Evolutionary conservation across 2,329 filamentous ascomycete species (phyloP), one percentile per base, ranked within the genome.

Genomic region (Neoscytalidium dimidiatum): DNA sequence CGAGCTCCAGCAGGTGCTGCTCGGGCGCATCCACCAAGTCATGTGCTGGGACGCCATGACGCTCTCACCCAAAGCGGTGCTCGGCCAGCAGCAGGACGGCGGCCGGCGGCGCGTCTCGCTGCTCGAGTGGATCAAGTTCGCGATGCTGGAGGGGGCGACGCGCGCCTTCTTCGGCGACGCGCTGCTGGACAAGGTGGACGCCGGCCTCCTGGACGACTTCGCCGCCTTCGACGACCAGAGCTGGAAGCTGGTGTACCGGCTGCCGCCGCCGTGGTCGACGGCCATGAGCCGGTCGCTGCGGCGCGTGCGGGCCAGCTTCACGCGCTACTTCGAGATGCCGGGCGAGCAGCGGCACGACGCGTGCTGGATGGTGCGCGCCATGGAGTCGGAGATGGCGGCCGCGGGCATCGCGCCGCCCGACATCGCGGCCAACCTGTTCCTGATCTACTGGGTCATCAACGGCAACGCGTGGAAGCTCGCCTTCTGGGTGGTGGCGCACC

Each of bases 401-500:
- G 52, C 52, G 5, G 52, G 52, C 31, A 38, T 57, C n/a, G n/a
- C 7, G 19, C n/a, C 31, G 8, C 8, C 28, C n/a, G 52, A 58
- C 41, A 21, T 44, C 38, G 52, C 41, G 17, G 33, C 41, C 1
- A 57, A 38, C 21, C 31, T 57, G 31, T 57, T 57, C 23, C 21
- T 57, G 29, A 21, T 43, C 4, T 65, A 49, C 44, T 63, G 61
- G 61, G 61, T 49, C 8, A 66, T 68, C 46, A 71, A 71, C 56
- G 65, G 48, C 33, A 71, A 71, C 46, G 23, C 68, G 4, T 70
- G 66, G 48, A 69, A 69, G 48, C 52, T 69, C 7, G 46, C 66
- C 28, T 71, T 71, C 56, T 71, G 70, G 70, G 58, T 69, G 31
- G 33, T 71, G 3, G 21, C 60, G 6, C 66, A 71, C 35, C 60